These are phyloP conservation scores for Mycena filopes DNA, from an alignment of 768 basidiomycete genomes.

Conservation along the genomic window DNA sequence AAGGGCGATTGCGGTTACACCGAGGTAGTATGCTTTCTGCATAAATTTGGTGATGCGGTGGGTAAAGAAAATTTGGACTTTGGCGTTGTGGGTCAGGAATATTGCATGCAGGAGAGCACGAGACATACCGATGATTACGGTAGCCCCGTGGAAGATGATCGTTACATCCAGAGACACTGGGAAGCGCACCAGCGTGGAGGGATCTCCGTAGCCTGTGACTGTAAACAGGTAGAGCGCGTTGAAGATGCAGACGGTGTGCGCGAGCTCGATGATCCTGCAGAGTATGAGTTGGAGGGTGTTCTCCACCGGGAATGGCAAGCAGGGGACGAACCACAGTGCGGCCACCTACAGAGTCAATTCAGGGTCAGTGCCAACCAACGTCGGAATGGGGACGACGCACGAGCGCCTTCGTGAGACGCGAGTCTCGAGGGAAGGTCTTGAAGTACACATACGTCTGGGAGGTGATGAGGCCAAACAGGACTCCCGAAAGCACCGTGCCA, in stretches of 20 bases:
- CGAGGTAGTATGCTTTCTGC: neutral
- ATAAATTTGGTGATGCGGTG: slow-evolving; percentile 10
- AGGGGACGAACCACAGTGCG: slow-evolving; percentile 1
- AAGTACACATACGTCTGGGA: slow-evolving; percentile 17
- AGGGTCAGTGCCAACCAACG: neutral
- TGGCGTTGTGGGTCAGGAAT: neutral
- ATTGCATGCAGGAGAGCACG: no score
- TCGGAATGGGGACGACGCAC: neutral
- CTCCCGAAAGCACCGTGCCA: slow-evolving; percentile 16
- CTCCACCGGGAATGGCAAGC: neutral
- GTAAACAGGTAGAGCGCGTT: slow-evolving; percentile 22
- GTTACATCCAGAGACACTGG: slow-evolving; percentile 11
- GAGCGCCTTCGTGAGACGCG: neutral
- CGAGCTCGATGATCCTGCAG: slow-evolving; percentile 12
- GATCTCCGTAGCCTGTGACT: slow-evolving; percentile 1
- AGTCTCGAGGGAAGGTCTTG: slow-evolving; percentile 14
- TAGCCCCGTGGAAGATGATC: slow-evolving; percentile 15
- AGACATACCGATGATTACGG: slow-evolving; percentile 16
- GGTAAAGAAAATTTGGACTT: slow-evolving; percentile 22
- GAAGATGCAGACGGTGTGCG: slow-evolving; percentile 19
- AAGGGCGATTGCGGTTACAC: neutral
- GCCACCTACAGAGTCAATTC: neutral
- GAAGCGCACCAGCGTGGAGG: slow-evolving; percentile 7
- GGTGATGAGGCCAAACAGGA: slow-evolving; percentile 22
- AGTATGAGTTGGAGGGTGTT: neutral